These are phyloP conservation scores for Ascomycota sp. DNA, from an alignment of 2,329 filamentous ascomycete species.

Conservation along the genomic window DNA sequence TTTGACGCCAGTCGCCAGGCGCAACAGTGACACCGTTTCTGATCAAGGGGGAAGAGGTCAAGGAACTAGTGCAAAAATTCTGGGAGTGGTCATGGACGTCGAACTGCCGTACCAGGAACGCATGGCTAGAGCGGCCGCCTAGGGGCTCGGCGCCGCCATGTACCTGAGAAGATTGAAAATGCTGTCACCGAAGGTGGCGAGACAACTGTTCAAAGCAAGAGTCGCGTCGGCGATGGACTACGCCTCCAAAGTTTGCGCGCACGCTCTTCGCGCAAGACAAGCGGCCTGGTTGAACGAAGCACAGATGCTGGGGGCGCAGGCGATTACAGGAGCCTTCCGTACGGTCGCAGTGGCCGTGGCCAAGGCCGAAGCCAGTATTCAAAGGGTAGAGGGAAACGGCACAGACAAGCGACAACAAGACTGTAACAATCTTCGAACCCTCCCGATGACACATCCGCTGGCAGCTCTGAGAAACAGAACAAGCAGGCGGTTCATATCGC, in stretches of 20 bases:
- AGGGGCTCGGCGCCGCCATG: slow-evolving; percentile 2
- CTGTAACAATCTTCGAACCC: background rate
- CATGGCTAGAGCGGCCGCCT: slow-evolving; percentile 1
- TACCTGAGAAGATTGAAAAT: slow-evolving; percentile 1
- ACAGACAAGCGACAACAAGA: background rate
- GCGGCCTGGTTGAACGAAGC: slow-evolving; percentile 2
- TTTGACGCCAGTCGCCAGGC: slow-evolving; percentile 1
- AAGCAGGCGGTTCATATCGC: background rate
- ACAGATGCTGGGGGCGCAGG: background rate
- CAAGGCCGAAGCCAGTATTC: slow-evolving; percentile 2
- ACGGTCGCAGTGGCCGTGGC: slow-evolving; percentile 2
- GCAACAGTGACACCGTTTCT: background rate
- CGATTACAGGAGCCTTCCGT: background rate
- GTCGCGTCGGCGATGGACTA: slow-evolving; percentile 1
- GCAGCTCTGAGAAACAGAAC: background rate
- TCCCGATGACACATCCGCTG: background rate
- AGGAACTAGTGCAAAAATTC: slow-evolving; percentile 2
- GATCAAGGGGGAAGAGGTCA: slow-evolving; percentile 1
- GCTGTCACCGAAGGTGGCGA: background rate
- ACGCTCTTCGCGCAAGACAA: slow-evolving; percentile 1
- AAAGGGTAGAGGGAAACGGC: background rate
- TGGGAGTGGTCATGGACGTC: slow-evolving; percentile 5
- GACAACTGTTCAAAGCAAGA: background rate
- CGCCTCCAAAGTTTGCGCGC: slow-evolving; percentile 3
- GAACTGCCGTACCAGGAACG: slow-evolving; percentile 1